Base-by-base conservation (phyloP, 306 rosid genomes). In the Neltuma alba region DNA sequence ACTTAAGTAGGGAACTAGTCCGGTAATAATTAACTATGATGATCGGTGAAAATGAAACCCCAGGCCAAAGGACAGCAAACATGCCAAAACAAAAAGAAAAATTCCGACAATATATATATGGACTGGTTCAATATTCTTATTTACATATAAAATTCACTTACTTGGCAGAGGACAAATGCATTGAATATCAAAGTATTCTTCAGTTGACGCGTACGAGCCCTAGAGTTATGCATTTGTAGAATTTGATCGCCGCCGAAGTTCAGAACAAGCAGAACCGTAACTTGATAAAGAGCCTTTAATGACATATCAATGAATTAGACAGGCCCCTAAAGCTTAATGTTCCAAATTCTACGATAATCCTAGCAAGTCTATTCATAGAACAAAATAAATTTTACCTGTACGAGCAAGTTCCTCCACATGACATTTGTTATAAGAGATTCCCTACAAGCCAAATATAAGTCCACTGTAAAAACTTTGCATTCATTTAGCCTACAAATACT, bases 361-460 rank as follows among this genome's bases (percentile, higher is more conserved):
- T 55, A 50, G 55, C 33, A 74, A 81, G 36, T 42, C 45, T 67
- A 40, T 76, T 23, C 76, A 36, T 38, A 21, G 48, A 77, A 52
- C 31, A 47, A 75, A 75, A 23, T 27, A 57, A 61, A 63, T 12
- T 37, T 84, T 87, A 95, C 99, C 98, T 95, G 99, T 42, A 95
- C 69, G 52, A 90, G 3, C 80, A 95, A 76, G 89, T 95, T 95
- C 90, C 99, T 90, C 99, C 98, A 95, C 99, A 95, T 95, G 76
- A 92, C 72, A 88, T 95, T 95, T 52, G 99, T 95, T 87, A 95
- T 83, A 83, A 95, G 99, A 81, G 99, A 94, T 81, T 90, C 98
- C 91, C 99, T 95, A 86, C 64, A 70, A 80, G 64, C 70, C 79
- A 87, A 82, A 85, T 47, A 79, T 14, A 69, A 76, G 70, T 78